Base-by-base conservation (phyloP, 495 filamentous ascomycete species). In the Tuber borchii region DNA sequence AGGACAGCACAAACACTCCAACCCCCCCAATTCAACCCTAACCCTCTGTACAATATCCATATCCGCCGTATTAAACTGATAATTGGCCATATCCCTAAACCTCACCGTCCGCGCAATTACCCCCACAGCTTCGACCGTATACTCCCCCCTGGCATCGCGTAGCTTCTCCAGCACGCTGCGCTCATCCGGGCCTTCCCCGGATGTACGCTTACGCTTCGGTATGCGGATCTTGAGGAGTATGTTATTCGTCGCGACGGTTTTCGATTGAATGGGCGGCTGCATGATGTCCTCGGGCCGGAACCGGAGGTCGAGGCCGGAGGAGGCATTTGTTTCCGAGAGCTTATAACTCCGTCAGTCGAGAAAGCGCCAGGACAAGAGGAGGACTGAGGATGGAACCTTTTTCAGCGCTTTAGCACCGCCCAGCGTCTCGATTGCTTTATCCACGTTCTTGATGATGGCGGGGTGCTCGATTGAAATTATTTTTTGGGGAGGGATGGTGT, bases 391-490 rank as follows among this genome's bases (percentile, higher is more conserved):
- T 12, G 69, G 82, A 83, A 94, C 93, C 75, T 90, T 88, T 75
- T 87, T 84, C 45, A 97, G 88, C 40, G 90, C 88, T 31, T 86
- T 83, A 48, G 88, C 86, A 9, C 90, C 89, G 2, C 94, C 92
- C 34, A 98, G 88, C 0, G 93, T 95, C 31, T 89, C 87, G 75
- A 98, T 87, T 26, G 89, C 95, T 75, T 90, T 93, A 78, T 96
- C 91, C 72, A 97, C 80, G 84, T 97, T 91, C 79, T 88, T 89
- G 80, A 98, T 85, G 71, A 96, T 89, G 76, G 90, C 91, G 9
- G 96, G 95, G 84, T 98, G 94, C 82, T 99, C 95, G 37, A 98
- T 87, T 74, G 90, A 90, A 45, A 93, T 88, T 69, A 97, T 86
- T 31, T 86, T 86, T 65, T 88, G 86, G 45, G 86, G 76, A 3